These are phyloP conservation scores for Gymnopus androsaceus DNA, from an alignment of 1,284 basidiomycete genomes.

Conservation along the genomic window DNA sequence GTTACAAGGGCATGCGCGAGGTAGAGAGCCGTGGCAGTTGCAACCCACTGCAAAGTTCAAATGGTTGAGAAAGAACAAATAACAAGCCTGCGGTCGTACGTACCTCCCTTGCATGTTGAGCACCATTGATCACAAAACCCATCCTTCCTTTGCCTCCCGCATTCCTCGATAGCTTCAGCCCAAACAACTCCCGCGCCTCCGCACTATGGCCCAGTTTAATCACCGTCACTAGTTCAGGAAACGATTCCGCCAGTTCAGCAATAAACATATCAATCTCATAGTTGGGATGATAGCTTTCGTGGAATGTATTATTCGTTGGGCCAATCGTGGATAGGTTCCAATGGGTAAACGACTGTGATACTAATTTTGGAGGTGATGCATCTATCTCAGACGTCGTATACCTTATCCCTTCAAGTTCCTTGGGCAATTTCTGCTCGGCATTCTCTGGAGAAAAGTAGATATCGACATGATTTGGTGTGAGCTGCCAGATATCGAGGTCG, in stretches of 20 bases:
- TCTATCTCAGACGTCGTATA: conserved; percentile 25
- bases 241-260: conserved; percentile 40
- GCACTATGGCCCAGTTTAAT: conserved; percentile 52
- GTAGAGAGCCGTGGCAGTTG: conserved; percentile 74
- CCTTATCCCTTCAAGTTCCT: conserved; percentile 22
- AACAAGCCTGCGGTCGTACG: too few relatives aligned
- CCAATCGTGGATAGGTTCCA: conserved; percentile 36
- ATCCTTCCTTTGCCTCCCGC: conserved; percentile 35
- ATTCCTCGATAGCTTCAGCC: conserved; percentile 33
- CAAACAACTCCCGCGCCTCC: conserved; percentile 57
- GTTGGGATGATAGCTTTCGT: conserved; percentile 54
- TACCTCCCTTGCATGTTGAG: conserved; percentile 82
- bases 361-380: neutral
- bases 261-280: conserved; percentile 55
- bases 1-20: conserved; percentile 70
- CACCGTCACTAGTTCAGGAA: conserved; percentile 45
- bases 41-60: conserved; percentile 71
- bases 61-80: neutral
- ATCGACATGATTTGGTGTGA: conserved; percentile 36
- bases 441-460: conserved; percentile 34
- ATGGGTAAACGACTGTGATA: conserved; percentile 17
- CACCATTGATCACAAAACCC: conserved; percentile 72
- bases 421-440: neutral
- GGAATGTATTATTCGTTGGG: conserved; percentile 44
- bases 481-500: conserved; percentile 44